Conservation (phyloP, 306 rosid species). For the Alnus glutinosa region DNA sequence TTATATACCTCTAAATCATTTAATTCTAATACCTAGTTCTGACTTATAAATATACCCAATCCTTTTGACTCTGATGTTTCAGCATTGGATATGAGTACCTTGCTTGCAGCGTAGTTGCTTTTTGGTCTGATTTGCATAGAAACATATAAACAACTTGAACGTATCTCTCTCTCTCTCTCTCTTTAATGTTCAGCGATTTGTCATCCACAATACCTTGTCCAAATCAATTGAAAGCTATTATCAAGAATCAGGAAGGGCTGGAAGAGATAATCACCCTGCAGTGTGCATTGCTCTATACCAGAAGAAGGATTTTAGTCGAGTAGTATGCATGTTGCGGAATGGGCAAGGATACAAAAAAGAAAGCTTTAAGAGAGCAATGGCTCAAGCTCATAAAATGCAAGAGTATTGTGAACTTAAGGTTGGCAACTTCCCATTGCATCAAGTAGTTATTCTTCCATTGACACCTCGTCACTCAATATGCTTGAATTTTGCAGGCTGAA, state of each 20-base stretch:
- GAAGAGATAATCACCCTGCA: conserved; percentile 86
- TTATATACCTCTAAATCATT: background rate
- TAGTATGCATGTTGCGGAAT: conserved; percentile 87
- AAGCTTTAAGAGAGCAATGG: conserved; percentile 73
- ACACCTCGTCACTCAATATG: conserved; percentile 3
- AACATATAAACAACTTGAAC: background rate
- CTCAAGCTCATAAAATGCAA: conserved; percentile 88
- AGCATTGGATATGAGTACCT: background rate
- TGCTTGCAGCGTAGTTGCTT: conserved; percentile 2
- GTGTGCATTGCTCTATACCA: conserved; percentile 81
- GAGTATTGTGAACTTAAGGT: conserved; percentile 94
- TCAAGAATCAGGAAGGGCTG: conserved; percentile 99
- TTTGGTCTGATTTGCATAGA: background rate
- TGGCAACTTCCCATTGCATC: conserved; percentile 15
- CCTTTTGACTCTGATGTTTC: conserved; percentile 2
- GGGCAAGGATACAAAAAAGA: conserved; percentile 71
- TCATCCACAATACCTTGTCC: conserved; percentile 88
- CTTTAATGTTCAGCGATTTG: conserved; percentile 69
- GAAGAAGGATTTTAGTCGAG: conserved; percentile 93
- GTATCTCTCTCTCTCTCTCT: background rate
- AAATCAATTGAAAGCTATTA: conserved; percentile 96
- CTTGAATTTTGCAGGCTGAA: conserved; percentile 49
- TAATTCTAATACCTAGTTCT: background rate
- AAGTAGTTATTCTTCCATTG: conserved; percentile 10
- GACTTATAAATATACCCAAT: conserved; percentile 4